Conservation (phyloP, 129 eudicot species). For the Chrysanthemum makinoi region DNA sequence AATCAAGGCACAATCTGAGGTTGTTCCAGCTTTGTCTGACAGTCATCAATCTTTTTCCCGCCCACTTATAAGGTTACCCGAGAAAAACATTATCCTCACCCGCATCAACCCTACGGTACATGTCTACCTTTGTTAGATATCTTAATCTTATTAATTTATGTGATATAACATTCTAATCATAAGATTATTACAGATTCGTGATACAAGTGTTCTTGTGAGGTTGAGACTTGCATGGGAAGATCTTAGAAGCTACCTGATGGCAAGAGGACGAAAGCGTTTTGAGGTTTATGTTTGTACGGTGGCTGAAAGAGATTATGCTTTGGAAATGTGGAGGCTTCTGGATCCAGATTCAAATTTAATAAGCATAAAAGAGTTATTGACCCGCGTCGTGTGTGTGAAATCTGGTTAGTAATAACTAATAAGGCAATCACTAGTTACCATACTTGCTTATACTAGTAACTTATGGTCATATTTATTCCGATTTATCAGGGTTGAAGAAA, state of each 20-base stretch:
- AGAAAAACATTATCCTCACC: conserved; percentile 83
- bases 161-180: neutral
- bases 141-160: neutral
- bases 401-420: conserved; percentile 50
- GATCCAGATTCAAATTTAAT: conserved; percentile 95
- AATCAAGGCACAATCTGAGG: conserved; percentile 71
- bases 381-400: conserved; percentile 89
- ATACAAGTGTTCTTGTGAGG: conserved; percentile 99
- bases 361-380: conserved; percentile 60
- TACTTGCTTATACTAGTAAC: neutral
- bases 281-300: conserved; percentile 99
- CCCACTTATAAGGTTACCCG: conserved; percentile 84
- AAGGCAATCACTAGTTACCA: neutral
- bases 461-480: conserved; percentile 5
- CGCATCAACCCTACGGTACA: conserved; percentile 89
- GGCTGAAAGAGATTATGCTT: conserved; percentile 99
- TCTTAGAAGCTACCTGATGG: conserved; percentile 89
- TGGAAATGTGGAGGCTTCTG: conserved; percentile 99
- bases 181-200: conserved; percentile 65
- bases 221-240: conserved; percentile 99
- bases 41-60: conserved; percentile 74
- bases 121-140: neutral
- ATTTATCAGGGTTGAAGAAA: conserved; percentile 67
- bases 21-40: conserved; percentile 71
- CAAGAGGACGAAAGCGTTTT: conserved; percentile 97